A percentile compares a stretch with the other conserved stretches of the same genome.
phyloP scores from a whole-genome alignment of 345 rosid genomes.

The sweet orange (Citrus sinensis) region DVS_A1.0 CM039168.1:29148001-29148500 shows the following conservation, averaged over 20 bases:
- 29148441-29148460: neutral
- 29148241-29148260: neutral
- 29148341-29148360: neutral
- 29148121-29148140: too few species aligned
- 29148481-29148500: too few species aligned
- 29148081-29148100: too few species aligned
- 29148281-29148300: slow-evolving; percentile 39
- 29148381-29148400: neutral
- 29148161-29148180: too few species aligned
- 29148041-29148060: too few species aligned
- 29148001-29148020: too few species aligned
- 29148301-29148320: slow-evolving; percentile 25
- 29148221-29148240: neutral
- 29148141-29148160: too few species aligned
- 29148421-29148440: too few species aligned
- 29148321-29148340: neutral
- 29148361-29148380: neutral
- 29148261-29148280: neutral
- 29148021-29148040: too few species aligned
- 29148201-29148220: neutral
- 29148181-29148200: too few species aligned
- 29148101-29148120: too few species aligned
- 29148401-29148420: neutral
- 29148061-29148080: too few species aligned
- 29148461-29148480: neutral